A percentile compares a stretch with the other conserved stretches of the same genome.
These are phyloP conservation scores for Diaporthe sp. DNA, from an alignment of 2,329 filamentous ascomycete species.

Conservation along the genomic window DNA sequence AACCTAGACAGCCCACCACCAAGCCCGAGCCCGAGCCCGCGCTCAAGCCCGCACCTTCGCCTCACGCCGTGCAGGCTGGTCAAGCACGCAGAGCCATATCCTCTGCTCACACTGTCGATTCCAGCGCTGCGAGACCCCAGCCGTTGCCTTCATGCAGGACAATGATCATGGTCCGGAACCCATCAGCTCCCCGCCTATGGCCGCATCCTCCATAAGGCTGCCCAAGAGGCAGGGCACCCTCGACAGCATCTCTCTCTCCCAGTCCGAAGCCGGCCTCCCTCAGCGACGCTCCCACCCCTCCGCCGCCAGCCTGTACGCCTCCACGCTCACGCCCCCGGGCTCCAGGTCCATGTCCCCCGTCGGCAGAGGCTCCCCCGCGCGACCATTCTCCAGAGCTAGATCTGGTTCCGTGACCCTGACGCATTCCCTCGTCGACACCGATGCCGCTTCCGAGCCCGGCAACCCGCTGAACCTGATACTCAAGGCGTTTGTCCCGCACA, in stretches of 20 bases:
- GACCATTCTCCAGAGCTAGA: constrained; percentile 70
- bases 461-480: constrained; percentile 79
- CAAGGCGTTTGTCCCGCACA: constrained; percentile 88
- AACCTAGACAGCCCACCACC: not conserved
- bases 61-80: constrained; percentile 13
- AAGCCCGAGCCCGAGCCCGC: constrained; percentile 5
- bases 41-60: constrained; percentile 12
- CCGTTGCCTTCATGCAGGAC: constrained; percentile 41
- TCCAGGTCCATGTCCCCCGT: constrained; percentile 79
- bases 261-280: constrained; percentile 66
- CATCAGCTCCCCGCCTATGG: constrained; percentile 70
- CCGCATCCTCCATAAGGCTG: constrained; percentile 70
- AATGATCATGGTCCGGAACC: constrained; percentile 40
- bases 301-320: constrained; percentile 74
- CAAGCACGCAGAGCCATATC: constrained; percentile 15
- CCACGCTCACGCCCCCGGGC: constrained; percentile 76
- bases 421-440: constrained; percentile 60
- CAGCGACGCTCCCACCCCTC: constrained; percentile 69
- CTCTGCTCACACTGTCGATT: not conserved
- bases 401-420: constrained; percentile 62
- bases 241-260: constrained; percentile 60
- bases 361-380: constrained; percentile 70
- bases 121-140: constrained; percentile 4
- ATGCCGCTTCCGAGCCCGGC: constrained; percentile 60
- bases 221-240: constrained; percentile 74